Conservation (phyloP, 208 protist species). For the Leishmania turanica region DNA sequence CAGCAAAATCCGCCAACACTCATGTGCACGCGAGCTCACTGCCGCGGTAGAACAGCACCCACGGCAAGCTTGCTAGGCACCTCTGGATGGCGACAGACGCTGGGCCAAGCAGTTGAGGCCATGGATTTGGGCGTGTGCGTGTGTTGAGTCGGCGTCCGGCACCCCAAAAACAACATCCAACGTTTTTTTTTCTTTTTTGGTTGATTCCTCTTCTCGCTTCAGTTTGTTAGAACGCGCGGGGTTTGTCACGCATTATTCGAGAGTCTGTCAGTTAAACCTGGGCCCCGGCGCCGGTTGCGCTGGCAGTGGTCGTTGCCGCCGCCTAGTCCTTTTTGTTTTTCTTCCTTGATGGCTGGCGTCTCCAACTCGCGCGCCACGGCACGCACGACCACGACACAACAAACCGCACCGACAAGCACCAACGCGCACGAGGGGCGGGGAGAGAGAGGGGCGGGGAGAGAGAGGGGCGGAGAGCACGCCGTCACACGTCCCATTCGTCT, state of each 20-base stretch:
- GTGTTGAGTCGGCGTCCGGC: neutral
- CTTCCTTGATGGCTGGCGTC: neutral
- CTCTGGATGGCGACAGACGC: neutral
- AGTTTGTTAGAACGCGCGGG: neutral
- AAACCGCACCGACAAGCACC: neutral
- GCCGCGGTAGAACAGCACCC: neutral
- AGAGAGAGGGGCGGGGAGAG: neutral
- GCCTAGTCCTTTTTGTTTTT: neutral
- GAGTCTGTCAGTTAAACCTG: neutral
- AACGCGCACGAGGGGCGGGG: neutral
- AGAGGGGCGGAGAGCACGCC: neutral
- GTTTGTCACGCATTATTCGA: conserved; percentile 7
- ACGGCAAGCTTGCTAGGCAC: neutral
- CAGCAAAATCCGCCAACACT: neutral
- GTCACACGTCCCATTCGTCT: neutral
- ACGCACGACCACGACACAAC: neutral
- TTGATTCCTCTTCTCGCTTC: conserved; percentile 1
- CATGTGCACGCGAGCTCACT: too few species aligned
- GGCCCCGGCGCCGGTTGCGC: neutral
- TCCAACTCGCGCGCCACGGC: neutral
- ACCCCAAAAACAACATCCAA: neutral
- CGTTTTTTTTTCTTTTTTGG: conserved; percentile 3
- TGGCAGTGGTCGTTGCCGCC: neutral
- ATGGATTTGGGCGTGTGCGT: neutral
- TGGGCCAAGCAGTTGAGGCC: neutral